Conservation (phyloP, 768 basidiomycete species). For the Astraeus odoratus region DNA sequence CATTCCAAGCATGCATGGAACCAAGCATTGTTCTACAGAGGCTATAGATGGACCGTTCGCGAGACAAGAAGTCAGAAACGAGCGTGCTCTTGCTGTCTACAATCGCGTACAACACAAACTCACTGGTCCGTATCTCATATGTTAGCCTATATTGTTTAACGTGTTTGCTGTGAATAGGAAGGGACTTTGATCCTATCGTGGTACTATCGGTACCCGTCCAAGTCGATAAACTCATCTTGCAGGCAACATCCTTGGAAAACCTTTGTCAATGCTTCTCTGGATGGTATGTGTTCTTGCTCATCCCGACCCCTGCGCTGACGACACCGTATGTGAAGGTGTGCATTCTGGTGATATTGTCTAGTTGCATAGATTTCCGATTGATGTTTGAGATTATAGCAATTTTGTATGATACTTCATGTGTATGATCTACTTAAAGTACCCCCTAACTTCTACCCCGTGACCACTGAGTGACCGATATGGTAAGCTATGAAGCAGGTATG, state of each 20-base stretch:
- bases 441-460: too few species aligned
- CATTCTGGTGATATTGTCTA: constrained; percentile 55
- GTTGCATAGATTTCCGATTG: constrained; percentile 5
- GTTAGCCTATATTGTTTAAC: neutral
- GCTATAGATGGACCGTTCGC: constrained; percentile 48
- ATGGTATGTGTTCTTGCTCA: constrained; percentile 44
- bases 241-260: constrained; percentile 91
- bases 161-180: constrained; percentile 41
- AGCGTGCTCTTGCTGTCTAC: constrained; percentile 84
- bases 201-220: constrained; percentile 71
- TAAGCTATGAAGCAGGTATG: neutral
- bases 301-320: neutral
- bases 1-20: neutral
- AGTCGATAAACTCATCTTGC: constrained; percentile 88
- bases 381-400: constrained; percentile 12
- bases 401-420: constrained; percentile 16
- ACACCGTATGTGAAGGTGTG: constrained; percentile 42
- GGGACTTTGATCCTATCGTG: constrained; percentile 86
- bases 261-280: constrained; percentile 96
- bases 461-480: neutral
- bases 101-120: constrained; percentile 94
- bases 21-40: constrained; percentile 20
- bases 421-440: too few species aligned
- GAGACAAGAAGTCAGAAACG: constrained; percentile 83
- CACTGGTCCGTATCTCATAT: constrained; percentile 49